phyloP scores from a whole-genome alignment of 208 protist species.

The Vickermania ingenoplastis region DNA sequence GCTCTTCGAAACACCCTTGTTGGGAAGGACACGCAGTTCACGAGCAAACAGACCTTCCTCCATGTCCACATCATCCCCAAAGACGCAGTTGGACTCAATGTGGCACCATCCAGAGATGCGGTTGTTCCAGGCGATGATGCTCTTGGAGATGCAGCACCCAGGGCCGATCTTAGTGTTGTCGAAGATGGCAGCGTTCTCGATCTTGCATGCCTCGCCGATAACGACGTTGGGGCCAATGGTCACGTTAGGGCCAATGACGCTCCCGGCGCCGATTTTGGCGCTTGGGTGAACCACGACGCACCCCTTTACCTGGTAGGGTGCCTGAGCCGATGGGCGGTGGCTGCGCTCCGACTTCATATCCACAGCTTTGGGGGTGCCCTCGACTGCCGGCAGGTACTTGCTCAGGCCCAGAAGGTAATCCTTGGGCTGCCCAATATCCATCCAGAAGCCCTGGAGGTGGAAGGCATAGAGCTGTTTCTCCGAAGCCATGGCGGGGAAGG shows the following conservation, averaged over 20 bases:
- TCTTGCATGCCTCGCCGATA: constrained; percentile 83
- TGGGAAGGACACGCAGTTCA: constrained; percentile 89
- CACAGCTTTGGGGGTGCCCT: constrained; percentile 7
- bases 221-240: constrained; percentile 91
- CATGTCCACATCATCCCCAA: constrained; percentile 94
- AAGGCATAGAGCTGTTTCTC: constrained; percentile 92
- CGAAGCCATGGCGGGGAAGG: constrained; percentile 93
- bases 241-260: constrained; percentile 93
- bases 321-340: constrained; percentile 14
- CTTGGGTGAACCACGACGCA: constrained; percentile 81
- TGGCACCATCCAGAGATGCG: constrained; percentile 87
- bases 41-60: constrained; percentile 89
- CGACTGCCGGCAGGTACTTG: constrained; percentile 80
- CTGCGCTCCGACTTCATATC: constrained; percentile 4
- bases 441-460: constrained; percentile 96
- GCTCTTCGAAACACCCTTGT: constrained; percentile 88
- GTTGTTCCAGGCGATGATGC: constrained; percentile 96
- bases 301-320: constrained; percentile 60
- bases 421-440: constrained; percentile 95
- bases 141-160: constrained; percentile 73
- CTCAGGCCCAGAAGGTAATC: constrained; percentile 89
- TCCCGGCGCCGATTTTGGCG: constrained; percentile 88
- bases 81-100: constrained; percentile 91
- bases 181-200: constrained; percentile 83
- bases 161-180: constrained; percentile 69